Conservation (phyloP, 306 rosid species). For the Castanea mollissima region DNA sequence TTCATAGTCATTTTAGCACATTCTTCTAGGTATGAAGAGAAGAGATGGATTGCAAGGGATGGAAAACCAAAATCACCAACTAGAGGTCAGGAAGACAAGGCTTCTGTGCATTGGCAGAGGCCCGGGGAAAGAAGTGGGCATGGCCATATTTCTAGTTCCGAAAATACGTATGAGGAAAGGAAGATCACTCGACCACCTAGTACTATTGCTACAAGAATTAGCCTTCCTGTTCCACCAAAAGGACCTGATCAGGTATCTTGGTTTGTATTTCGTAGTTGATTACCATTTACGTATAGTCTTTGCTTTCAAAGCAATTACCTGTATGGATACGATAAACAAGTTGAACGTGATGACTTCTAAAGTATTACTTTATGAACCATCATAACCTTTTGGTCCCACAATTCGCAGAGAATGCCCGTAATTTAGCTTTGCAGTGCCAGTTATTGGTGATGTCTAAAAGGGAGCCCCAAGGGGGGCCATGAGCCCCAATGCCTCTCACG, state of each 20-base stretch:
- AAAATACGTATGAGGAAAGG: constrained; percentile 54
- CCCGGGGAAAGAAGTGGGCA: constrained; percentile 67
- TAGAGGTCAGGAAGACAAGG: constrained; percentile 56
- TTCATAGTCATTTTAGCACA: constrained; percentile 23
- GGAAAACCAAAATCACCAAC: constrained; percentile 71
- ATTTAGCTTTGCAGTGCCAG: not conserved
- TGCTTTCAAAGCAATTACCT: not conserved
- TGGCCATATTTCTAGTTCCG: constrained; percentile 46
- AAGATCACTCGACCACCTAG: constrained; percentile 55
- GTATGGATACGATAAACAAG: not conserved
- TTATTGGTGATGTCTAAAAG: too few species aligned
- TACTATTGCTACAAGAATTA: constrained; percentile 47
- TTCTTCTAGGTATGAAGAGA: constrained; percentile 83
- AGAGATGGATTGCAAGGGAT: constrained; percentile 86
- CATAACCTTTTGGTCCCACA: not conserved
- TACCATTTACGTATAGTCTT: not conserved
- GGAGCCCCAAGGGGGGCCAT: too few species aligned
- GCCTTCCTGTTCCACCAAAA: constrained; percentile 65
- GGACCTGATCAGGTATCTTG: constrained; percentile 68
- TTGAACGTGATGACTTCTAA: not conserved
- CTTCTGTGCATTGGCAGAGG: constrained; percentile 62
- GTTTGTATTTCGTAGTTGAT: not conserved
- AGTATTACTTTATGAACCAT: not conserved
- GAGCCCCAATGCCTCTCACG: too few species aligned
- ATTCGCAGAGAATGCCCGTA: not conserved